Conservation (phyloP, 805 yeast genomes). For the Spathaspora gorwiae region DNA sequence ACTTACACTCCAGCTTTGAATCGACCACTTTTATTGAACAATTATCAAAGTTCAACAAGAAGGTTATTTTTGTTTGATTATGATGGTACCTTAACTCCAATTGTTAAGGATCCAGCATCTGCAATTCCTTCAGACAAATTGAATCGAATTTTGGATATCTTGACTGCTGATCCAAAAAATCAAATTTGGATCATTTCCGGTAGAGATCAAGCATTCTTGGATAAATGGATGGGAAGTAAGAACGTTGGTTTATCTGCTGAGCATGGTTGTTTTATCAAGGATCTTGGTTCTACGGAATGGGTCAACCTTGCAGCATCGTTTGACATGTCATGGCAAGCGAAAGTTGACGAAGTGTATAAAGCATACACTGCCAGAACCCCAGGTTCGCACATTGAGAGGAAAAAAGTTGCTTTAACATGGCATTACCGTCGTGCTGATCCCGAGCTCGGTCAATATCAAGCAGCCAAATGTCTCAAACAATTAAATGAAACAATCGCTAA, state of each 20-base stretch:
- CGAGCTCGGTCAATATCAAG: slow-evolving; percentile 84
- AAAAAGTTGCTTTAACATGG: slow-evolving; percentile 95
- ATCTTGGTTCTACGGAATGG: slow-evolving; percentile 66
- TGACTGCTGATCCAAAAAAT: slow-evolving; percentile 74
- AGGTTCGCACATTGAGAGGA: slow-evolving; percentile 80
- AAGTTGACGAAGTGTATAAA: slow-evolving; percentile 68
- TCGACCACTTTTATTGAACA: slow-evolving; percentile 55
- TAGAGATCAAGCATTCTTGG: slow-evolving; percentile 85
- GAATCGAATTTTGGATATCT: slow-evolving; percentile 49
- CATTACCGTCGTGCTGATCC: slow-evolving; percentile 95
- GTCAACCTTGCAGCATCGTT: slow-evolving; percentile 72
- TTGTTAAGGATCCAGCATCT: slow-evolving; percentile 95
- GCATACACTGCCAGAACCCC: slow-evolving; percentile 85
- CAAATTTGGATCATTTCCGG: slow-evolving; percentile 95
- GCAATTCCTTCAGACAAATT: slow-evolving; percentile 87
- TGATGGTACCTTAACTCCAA: slow-evolving; percentile 96
- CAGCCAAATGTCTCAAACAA: slow-evolving; percentile 59
- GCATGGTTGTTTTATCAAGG: slow-evolving; percentile 93
- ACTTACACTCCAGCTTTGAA: slow-evolving; percentile 72
- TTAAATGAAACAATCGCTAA: slow-evolving; percentile 55
- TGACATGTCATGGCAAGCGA: slow-evolving; percentile 94
- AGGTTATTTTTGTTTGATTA: slow-evolving; percentile 89
- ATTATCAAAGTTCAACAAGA: slow-evolving; percentile 57
- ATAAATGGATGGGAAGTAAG: slow-evolving; percentile 76
- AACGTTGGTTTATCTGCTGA: slow-evolving; percentile 88